Percentiles rank a stretch among this genome's conserved stretches.
Evolutionary conservation across 306 rosid species (phyloP).

Genomic region (Abrus precatorius): DNA sequence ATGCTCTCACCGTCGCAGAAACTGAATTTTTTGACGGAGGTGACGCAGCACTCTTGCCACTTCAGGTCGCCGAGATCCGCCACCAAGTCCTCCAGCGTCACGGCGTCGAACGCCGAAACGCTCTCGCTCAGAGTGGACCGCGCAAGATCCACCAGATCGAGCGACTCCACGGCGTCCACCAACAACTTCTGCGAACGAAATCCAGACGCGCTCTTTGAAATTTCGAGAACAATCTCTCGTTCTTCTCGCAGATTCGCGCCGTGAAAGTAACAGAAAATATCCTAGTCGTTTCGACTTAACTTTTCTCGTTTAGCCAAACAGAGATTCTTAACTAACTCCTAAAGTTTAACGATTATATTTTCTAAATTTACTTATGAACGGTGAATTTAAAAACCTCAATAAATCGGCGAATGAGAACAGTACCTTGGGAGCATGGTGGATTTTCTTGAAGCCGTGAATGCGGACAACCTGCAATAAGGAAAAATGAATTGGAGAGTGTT

Average conservation of each 20-base stretch:
- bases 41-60: slow-evolving; percentile 88
- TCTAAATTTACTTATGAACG: background rate
- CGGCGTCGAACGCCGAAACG: slow-evolving; percentile 54
- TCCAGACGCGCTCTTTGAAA: slow-evolving; percentile 3
- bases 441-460: slow-evolving; percentile 82
- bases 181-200: slow-evolving; percentile 58
- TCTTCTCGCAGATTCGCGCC: background rate
- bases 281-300: background rate
- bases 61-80: slow-evolving; percentile 67
- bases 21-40: slow-evolving; percentile 63
- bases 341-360: background rate
- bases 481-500: background rate
- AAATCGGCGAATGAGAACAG: background rate
- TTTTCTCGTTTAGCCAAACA: background rate
- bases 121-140: slow-evolving; percentile 72
- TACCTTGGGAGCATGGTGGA: slow-evolving; percentile 65
- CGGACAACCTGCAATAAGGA: slow-evolving; percentile 56
- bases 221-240: slow-evolving; percentile 22
- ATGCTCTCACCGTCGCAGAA: slow-evolving; percentile 37
- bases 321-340: slow-evolving; percentile 2
- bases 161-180: slow-evolving; percentile 59
- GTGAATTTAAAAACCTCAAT: slow-evolving; percentile 11
- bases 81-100: slow-evolving; percentile 59
- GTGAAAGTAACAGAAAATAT: background rate
- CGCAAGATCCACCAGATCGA: slow-evolving; percentile 60